These are phyloP conservation scores for Lactarius akahatsu DNA, from an alignment of 768 basidiomycete genomes.

Conservation along the genomic window DNA sequence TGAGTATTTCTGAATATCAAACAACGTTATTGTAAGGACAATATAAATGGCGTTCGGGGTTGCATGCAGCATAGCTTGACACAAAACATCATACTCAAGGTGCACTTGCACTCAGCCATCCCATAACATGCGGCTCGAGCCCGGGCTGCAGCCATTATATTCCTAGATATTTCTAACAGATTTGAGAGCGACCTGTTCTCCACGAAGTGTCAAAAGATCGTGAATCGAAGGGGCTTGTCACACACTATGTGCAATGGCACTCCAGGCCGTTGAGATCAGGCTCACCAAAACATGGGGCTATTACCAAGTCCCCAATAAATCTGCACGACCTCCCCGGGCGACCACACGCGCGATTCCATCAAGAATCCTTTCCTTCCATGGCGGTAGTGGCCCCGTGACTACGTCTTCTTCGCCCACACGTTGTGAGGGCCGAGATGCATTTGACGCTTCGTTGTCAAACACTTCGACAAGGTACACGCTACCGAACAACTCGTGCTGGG, in stretches of 20 bases:
- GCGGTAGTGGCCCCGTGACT: neutral
- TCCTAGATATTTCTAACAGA: too few relatives aligned
- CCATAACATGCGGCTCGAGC: too few relatives aligned
- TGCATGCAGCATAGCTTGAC: too few relatives aligned
- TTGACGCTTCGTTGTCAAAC: constrained; percentile 28
- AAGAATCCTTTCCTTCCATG: constrained; percentile 16
- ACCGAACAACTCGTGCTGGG: constrained; percentile 47
- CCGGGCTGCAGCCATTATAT: too few relatives aligned
- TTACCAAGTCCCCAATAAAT: constrained; percentile 36
- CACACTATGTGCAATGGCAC: neutral
- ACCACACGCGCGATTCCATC: constrained; percentile 7
- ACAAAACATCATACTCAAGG: neutral
- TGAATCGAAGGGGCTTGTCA: neutral
- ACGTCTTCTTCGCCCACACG: neutral
- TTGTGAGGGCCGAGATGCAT: constrained; percentile 7
- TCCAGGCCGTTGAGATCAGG: neutral
- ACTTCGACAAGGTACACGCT: constrained; percentile 69
- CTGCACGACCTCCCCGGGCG: constrained; percentile 35
- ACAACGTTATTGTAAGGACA: neutral
- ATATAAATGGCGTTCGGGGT: too few relatives aligned
- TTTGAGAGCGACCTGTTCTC: neutral
- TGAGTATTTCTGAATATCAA: constrained; percentile 20
- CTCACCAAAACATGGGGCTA: neutral
- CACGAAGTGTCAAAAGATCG: neutral
- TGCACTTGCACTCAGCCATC: too few relatives aligned